Evolutionary conservation across 768 basidiomycete genomes (phyloP).

Genomic region (Serendipita vermifera): DNA sequence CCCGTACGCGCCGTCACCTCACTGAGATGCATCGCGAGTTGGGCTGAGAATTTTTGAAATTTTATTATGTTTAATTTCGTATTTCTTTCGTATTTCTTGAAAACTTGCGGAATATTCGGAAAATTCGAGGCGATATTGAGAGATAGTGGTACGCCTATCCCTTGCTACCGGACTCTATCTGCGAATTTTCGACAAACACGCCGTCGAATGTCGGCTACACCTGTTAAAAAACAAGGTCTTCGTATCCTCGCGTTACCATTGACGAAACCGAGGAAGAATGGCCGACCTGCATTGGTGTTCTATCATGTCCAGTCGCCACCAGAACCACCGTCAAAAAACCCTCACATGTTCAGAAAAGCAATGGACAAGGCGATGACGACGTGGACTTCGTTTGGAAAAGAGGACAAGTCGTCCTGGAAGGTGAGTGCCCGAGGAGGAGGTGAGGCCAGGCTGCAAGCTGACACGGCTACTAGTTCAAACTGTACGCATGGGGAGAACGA

Average conservation of each 20-base stretch:
- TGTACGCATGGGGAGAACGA: slow-evolving; percentile 13
- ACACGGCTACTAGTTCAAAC: slow-evolving; percentile 11
- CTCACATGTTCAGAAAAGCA: neutral
- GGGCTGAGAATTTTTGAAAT: no score
- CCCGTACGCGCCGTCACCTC: no score
- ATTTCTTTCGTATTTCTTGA: neutral
- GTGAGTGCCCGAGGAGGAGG: slow-evolving; percentile 11
- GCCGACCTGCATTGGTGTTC: neutral
- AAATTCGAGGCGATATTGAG: no score
- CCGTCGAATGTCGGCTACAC: no score
- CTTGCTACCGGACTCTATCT: no score
- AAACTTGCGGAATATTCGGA: no score
- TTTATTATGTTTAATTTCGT: no score
- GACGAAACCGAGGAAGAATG: neutral
- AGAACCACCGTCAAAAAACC: neutral
- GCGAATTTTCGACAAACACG: no score
- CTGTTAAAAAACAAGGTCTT: no score
- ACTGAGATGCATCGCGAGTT: no score
- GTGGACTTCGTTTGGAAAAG: slow-evolving; percentile 15
- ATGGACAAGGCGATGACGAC: slow-evolving; percentile 12
- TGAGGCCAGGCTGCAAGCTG: neutral
- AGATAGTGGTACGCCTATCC: no score
- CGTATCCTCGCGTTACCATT: neutral
- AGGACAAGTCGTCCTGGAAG: slow-evolving; percentile 15
- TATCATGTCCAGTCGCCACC: slow-evolving; percentile 9